phyloP scores from a whole-genome alignment of 495 filamentous ascomycete species.

The Aspergillus cavernicola region DNA sequence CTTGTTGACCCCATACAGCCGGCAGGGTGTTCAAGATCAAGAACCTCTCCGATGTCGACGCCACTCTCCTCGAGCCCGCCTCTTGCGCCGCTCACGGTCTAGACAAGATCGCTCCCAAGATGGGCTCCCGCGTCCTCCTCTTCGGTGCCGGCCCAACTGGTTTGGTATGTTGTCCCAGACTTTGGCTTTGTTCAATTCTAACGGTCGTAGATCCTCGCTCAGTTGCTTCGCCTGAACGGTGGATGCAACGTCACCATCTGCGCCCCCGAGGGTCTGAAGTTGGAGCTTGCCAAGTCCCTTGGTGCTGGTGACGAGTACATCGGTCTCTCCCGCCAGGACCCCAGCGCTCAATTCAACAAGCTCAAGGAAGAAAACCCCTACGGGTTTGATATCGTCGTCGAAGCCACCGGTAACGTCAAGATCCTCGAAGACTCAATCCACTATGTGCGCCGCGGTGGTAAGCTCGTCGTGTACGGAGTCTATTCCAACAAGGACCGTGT shows the following conservation, averaged over 20 bases:
- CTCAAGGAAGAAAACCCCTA: conserved; percentile 64
- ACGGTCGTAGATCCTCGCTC: conserved; percentile 42
- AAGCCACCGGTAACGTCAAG: conserved; percentile 61
- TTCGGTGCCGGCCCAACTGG: conserved; percentile 70
- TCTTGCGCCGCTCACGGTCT: conserved; percentile 69
- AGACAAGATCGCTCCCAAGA: conserved; percentile 67
- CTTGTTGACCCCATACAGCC: conserved; percentile 42
- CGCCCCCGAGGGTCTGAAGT: conserved; percentile 63
- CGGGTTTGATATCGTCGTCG: conserved; percentile 66
- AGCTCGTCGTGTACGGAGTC: conserved; percentile 66
- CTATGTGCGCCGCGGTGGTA: conserved; percentile 65
- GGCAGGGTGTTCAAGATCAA: conserved; percentile 67
- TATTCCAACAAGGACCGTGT: conserved; percentile 59
- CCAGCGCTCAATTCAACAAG: conserved; percentile 54
- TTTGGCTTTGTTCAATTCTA: neutral
- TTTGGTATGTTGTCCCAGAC: conserved; percentile 31
- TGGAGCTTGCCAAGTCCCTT: conserved; percentile 66
- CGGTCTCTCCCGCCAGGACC: conserved; percentile 54
- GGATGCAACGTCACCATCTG: conserved; percentile 63
- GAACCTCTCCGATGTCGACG: conserved; percentile 65
- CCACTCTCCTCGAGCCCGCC: conserved; percentile 69
- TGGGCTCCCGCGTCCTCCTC: conserved; percentile 61
- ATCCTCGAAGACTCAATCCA: conserved; percentile 67
- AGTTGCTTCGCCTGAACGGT: conserved; percentile 61
- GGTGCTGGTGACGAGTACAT: conserved; percentile 63